Evolutionary conservation across 202 grass and related monocot genomes (phyloP).

Genomic region (Panicum hallii): DNA sequence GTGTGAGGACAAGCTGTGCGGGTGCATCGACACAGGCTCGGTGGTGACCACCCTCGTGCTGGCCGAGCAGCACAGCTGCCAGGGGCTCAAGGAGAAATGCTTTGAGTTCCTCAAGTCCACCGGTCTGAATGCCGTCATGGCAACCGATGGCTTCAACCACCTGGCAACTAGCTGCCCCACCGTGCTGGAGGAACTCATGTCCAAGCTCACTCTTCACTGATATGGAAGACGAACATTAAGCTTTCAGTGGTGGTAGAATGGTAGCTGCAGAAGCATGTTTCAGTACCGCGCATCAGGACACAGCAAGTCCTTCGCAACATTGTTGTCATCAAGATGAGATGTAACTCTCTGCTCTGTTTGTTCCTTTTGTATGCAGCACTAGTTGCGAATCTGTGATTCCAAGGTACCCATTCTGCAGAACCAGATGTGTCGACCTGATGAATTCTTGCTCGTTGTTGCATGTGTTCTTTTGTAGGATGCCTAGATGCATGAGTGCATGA

Average conservation of each 20-base stretch:
- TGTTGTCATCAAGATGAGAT: neutral
- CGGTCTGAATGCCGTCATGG: neutral
- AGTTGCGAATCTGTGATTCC: neutral
- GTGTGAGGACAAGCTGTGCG: constrained; percentile 4
- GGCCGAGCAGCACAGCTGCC: neutral
- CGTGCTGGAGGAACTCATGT: neutral
- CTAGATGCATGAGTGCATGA: neutral
- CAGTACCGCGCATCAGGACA: neutral
- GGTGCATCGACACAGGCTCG: neutral
- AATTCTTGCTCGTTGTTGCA: neutral
- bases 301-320: neutral
- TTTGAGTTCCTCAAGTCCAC: constrained; percentile 8
- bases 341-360: neutral
- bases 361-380: neutral
- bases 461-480: neutral
- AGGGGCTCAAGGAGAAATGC: constrained; percentile 12
- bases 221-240: neutral
- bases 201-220: neutral
- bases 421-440: neutral
- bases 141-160: neutral
- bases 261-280: constrained; percentile 1
- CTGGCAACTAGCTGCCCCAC: neutral
- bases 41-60: neutral
- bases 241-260: neutral
- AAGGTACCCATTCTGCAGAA: neutral